phyloP scores from a whole-genome alignment of 441 rosid genomes.

The Adansonia gregorii region DNA sequence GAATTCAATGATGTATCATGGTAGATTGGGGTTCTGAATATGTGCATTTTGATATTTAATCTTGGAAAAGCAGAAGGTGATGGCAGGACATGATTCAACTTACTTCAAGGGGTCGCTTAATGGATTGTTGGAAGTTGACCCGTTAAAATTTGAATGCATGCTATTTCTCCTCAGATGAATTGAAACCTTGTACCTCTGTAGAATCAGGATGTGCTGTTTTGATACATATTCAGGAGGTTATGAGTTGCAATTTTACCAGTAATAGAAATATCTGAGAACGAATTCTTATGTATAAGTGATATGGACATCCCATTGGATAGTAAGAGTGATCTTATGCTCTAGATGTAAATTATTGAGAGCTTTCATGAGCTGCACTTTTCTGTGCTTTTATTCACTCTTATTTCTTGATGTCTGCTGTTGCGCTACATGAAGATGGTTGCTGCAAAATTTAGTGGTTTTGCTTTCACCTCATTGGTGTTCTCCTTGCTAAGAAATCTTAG shows the following conservation, averaged over 20 bases:
- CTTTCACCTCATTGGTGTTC: neutral
- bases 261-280: conserved; percentile 6
- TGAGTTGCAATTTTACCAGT: neutral
- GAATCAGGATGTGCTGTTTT: conserved; percentile 19
- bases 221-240: neutral
- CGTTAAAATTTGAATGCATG: neutral
- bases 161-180: neutral
- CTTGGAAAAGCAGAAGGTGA: neutral
- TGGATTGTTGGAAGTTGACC: conserved; percentile 5
- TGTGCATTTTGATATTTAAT: conserved; percentile 1
- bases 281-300: conserved; percentile 5
- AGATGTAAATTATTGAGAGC: neutral
- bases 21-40: neutral
- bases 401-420: conserved; percentile 17
- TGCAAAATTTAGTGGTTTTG: conserved; percentile 9
- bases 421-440: neutral
- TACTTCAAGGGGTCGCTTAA: neutral
- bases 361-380: neutral
- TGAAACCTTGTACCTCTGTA: neutral
- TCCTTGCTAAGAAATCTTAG: neutral
- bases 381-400: neutral
- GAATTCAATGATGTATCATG: neutral
- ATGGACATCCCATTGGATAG: conserved; percentile 8
- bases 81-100: conserved; percentile 1
- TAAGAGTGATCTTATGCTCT: conserved; percentile 14